phyloP scores from a whole-genome alignment of 2,329 filamentous ascomycete genomes.

The Eurotiales sp. region DNA sequence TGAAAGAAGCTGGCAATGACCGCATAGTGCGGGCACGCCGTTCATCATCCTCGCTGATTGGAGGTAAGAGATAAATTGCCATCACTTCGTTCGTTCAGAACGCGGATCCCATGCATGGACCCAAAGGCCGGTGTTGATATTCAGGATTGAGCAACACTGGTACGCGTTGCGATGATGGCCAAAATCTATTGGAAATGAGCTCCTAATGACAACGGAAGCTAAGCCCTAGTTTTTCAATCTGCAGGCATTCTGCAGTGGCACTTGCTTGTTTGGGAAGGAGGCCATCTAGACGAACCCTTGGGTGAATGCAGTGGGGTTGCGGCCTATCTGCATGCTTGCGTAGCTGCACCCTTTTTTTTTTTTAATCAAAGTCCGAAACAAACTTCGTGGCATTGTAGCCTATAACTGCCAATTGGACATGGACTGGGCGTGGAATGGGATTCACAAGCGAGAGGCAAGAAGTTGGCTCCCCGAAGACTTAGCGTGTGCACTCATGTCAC shows the following conservation, averaged over 20 bases:
- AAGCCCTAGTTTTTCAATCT: slow-evolving; percentile 9
- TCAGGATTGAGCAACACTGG: slow-evolving; percentile 9
- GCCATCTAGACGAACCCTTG: slow-evolving; percentile 1
- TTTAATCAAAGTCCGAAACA: not conserved
- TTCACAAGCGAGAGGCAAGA: slow-evolving; percentile 6
- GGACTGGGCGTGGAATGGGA: not conserved
- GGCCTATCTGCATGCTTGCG: slow-evolving; percentile 6
- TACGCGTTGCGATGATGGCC: slow-evolving; percentile 10
- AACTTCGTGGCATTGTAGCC: not conserved
- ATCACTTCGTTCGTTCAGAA: slow-evolving; percentile 10
- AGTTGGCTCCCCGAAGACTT: not conserved
- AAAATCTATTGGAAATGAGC: slow-evolving; percentile 15
- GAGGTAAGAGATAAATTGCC: slow-evolving; percentile 5
- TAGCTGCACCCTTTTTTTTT: not conserved
- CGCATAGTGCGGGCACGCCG: slow-evolving; percentile 8
- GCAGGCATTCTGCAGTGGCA: slow-evolving; percentile 12
- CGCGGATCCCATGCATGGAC: slow-evolving; percentile 12
- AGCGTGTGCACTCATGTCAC: slow-evolving; percentile 11
- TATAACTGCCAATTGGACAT: slow-evolving; percentile 8
- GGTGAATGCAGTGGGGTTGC: not conserved
- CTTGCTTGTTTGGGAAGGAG: slow-evolving; percentile 9
- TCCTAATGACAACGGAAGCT: slow-evolving; percentile 6
- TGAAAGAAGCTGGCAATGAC: slow-evolving; percentile 3
- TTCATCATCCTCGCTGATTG: slow-evolving; percentile 9
- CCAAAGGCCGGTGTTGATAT: slow-evolving; percentile 11